These are phyloP conservation scores for Magnusiomyces fungicola DNA, from an alignment of 1,139 yeast genomes.

Conservation along the genomic window DNA sequence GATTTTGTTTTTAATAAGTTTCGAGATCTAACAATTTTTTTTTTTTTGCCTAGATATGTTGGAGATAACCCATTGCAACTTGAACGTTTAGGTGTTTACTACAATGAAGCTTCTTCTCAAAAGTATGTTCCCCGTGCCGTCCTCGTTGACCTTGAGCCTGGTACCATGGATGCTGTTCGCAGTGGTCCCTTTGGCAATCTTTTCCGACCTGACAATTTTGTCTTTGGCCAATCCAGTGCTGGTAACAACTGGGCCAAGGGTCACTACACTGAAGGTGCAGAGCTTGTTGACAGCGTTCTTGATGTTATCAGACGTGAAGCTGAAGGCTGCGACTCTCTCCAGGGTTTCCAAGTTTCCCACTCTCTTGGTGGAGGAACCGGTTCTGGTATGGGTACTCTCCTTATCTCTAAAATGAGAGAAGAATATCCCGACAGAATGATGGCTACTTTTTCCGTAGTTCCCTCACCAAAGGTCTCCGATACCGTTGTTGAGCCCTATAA, in stretches of 20 bases:
- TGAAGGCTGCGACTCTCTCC: conserved; percentile 84
- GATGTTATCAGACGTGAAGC: conserved; percentile 91
- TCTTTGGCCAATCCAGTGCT: conserved; percentile 85
- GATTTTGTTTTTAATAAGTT: neutral
- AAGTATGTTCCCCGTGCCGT: conserved; percentile 93
- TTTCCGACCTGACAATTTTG: conserved; percentile 86
- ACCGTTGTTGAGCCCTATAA: conserved; percentile 93
- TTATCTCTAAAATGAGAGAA: conserved; percentile 73
- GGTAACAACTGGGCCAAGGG: conserved; percentile 98
- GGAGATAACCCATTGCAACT: conserved; percentile 38
- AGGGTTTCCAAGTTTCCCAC: conserved; percentile 91
- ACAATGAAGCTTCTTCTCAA: conserved; percentile 51
- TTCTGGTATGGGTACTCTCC: conserved; percentile 88
- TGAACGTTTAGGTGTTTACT: conserved; percentile 45
- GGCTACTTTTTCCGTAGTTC: conserved; percentile 90
- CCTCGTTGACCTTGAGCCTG: conserved; percentile 88
- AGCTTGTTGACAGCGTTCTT: conserved; percentile 79
- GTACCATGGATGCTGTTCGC: conserved; percentile 79
- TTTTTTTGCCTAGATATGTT: conserved; percentile 18
- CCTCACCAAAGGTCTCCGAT: conserved; percentile 85
- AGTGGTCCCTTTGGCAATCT: conserved; percentile 70
- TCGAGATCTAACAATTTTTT: neutral
- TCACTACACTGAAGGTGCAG: conserved; percentile 94
- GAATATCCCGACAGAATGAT: conserved; percentile 93
- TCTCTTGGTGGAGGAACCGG: conserved; percentile 97